Percentiles rank a stretch among this genome's conserved stretches.
phyloP scores from a whole-genome alignment of 495 filamentous ascomycete genomes.

The Oleoguttula mirabilis region DNA sequence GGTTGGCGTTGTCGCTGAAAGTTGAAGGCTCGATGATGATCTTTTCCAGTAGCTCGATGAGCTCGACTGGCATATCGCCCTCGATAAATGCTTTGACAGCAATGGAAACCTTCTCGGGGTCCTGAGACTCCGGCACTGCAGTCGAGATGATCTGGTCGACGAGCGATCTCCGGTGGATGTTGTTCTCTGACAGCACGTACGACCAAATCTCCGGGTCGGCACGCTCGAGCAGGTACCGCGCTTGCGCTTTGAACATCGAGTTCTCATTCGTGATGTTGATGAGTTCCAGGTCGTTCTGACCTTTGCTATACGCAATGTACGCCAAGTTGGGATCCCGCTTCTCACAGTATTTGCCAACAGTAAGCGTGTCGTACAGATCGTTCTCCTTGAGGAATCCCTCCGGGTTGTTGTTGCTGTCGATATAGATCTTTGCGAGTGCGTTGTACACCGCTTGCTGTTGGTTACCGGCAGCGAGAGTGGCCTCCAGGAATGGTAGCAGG shows the following conservation, averaged over 20 bases:
- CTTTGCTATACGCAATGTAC: slow-evolving; percentile 91
- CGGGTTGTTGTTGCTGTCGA: slow-evolving; percentile 97
- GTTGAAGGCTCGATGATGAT: slow-evolving; percentile 95
- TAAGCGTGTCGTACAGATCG: slow-evolving; percentile 86
- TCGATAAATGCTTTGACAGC: slow-evolving; percentile 88
- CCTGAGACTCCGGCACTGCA: slow-evolving; percentile 85
- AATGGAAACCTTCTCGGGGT: slow-evolving; percentile 89
- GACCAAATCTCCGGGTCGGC: slow-evolving; percentile 84
- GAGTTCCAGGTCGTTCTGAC: slow-evolving; percentile 92
- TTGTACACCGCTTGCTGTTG: slow-evolving; percentile 98
- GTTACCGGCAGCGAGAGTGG: slow-evolving; percentile 78
- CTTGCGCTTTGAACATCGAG: slow-evolving; percentile 95
- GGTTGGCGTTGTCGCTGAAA: slow-evolving; percentile 91
- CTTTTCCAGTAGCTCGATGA: slow-evolving; percentile 98
- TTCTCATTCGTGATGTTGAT: slow-evolving; percentile 97
- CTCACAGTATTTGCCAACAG: slow-evolving; percentile 96
- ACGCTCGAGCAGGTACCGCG: slow-evolving; percentile 85
- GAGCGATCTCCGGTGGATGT: slow-evolving; percentile 80
- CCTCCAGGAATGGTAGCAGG: slow-evolving; percentile 90
- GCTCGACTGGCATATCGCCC: slow-evolving; percentile 79
- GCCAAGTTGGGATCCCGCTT: slow-evolving; percentile 96
- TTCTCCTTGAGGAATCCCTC: slow-evolving; percentile 99
- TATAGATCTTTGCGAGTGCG: slow-evolving; percentile 98
- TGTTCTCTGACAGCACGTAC: slow-evolving; percentile 91
- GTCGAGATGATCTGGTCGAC: slow-evolving; percentile 96